phyloP scores from a whole-genome alignment of 2,329 filamentous ascomycete genomes.

The Colletotrichum cordylinicola region DNA sequence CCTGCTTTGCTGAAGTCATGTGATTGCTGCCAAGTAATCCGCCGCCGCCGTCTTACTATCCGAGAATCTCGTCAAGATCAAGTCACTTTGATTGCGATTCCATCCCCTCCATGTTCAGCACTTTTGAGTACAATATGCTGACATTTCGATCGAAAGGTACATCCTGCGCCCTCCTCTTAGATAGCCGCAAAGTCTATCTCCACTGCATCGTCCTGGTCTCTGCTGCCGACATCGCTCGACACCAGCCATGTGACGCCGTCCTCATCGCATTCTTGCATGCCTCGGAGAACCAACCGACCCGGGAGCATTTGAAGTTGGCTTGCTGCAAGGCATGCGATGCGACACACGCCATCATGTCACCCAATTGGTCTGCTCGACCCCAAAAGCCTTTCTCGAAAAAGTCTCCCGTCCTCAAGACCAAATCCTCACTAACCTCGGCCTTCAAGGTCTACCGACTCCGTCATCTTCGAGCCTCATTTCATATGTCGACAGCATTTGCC shows the following conservation, averaged over 20 bases:
- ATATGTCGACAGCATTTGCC: not conserved
- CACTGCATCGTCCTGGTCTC: not conserved
- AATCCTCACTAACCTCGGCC: too few species aligned
- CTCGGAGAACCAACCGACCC: not conserved
- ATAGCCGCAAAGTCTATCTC: not conserved
- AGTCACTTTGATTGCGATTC: too few species aligned
- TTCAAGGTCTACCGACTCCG: not conserved
- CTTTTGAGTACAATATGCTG: not conserved
- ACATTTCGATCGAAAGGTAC: not conserved
- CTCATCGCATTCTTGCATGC: not conserved
- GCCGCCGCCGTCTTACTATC: not conserved
- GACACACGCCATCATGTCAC: not conserved
- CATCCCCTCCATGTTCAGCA: not conserved
- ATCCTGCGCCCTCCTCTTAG: not conserved
- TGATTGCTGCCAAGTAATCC: not conserved
- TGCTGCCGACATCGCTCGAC: not conserved
- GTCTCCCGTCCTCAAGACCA: not conserved
- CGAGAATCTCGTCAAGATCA: not conserved
- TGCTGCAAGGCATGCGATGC: not conserved
- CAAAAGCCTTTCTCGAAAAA: not conserved
- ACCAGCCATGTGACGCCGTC: not conserved
- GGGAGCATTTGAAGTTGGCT: not conserved
- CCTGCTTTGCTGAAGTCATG: not conserved
- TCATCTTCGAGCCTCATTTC: not conserved
- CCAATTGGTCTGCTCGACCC: not conserved